Conservation (phyloP, 2,329 filamentous ascomycete species). For the Sclerotinia subarctica region DNA sequence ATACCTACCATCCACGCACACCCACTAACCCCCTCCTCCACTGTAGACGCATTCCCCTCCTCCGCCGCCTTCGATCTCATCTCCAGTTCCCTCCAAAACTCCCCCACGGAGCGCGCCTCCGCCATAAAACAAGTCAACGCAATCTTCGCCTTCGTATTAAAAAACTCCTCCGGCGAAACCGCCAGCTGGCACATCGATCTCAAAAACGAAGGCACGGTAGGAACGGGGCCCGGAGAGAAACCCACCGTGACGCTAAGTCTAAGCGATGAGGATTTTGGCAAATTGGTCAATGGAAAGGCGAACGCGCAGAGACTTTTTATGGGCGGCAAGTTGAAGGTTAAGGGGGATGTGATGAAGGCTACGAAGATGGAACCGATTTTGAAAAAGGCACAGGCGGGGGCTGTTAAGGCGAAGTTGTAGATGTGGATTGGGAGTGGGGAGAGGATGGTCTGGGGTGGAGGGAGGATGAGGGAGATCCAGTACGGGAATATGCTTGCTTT, state of each 20-base stretch:
- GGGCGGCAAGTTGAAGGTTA: constrained; percentile 97
- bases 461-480: neutral
- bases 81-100: constrained; percentile 64
- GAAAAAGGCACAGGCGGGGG: constrained; percentile 10
- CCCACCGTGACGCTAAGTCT: constrained; percentile 83
- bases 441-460: too few relatives aligned
- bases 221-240: constrained; percentile 74
- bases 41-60: constrained; percentile 75
- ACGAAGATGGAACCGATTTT: constrained; percentile 72
- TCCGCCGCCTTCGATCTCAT: constrained; percentile 91
- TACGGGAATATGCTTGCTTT: neutral
- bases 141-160: constrained; percentile 87
- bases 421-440: neutral
- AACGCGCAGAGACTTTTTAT: constrained; percentile 93
- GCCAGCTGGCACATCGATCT: constrained; percentile 94
- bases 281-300: constrained; percentile 79
- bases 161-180: constrained; percentile 77
- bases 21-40: neutral
- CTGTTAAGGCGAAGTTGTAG: constrained; percentile 21
- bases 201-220: constrained; percentile 82
- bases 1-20: neutral
- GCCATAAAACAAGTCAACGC: constrained; percentile 86
- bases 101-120: constrained; percentile 73
- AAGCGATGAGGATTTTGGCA: constrained; percentile 81
- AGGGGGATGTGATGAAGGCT: constrained; percentile 97